phyloP scores from a whole-genome alignment of 331 rosid species.

The Erythrophleum ivorense region DNA sequence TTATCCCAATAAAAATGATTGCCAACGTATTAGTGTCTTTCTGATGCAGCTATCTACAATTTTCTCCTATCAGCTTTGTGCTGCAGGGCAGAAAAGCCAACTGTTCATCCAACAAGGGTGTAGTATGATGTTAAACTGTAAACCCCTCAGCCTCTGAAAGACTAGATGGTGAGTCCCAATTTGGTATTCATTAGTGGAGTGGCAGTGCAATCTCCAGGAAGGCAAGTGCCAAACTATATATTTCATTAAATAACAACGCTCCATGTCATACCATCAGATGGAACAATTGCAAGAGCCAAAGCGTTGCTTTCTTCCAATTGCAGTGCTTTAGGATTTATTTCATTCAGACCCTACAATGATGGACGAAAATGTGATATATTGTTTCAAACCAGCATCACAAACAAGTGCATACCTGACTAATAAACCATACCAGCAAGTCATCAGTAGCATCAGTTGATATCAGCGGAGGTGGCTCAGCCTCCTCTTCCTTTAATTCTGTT shows the following conservation, averaged over 20 bases:
- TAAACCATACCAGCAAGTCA: slow-evolving; percentile 71
- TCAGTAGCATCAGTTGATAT: slow-evolving; percentile 63
- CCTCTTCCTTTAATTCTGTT: slow-evolving; percentile 54
- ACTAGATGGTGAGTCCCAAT: neutral
- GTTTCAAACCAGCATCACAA: slow-evolving; percentile 28
- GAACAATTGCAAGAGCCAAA: slow-evolving; percentile 87
- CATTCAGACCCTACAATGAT: slow-evolving; percentile 72
- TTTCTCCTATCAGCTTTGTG: slow-evolving; percentile 8
- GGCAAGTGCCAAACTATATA: neutral
- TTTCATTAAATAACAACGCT: slow-evolving; percentile 34
- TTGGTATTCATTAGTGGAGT: slow-evolving; percentile 11
- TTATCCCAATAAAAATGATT: neutral
- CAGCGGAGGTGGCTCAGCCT: slow-evolving; percentile 64
- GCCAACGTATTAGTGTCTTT: neutral
- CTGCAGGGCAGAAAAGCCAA: neutral
- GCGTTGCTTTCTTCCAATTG: slow-evolving; percentile 88
- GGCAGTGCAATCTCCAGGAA: slow-evolving; percentile 8
- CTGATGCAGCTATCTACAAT: neutral
- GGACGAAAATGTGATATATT: neutral
- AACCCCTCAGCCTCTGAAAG: neutral
- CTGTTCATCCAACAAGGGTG: neutral
- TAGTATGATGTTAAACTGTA: neutral
- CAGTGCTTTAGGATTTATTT: slow-evolving; percentile 75
- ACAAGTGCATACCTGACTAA: slow-evolving; percentile 15
- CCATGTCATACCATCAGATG: slow-evolving; percentile 70